Evolutionary conservation across 208 protist genomes (phyloP).

Genomic region (Novymonas esmeraldas): DNA sequence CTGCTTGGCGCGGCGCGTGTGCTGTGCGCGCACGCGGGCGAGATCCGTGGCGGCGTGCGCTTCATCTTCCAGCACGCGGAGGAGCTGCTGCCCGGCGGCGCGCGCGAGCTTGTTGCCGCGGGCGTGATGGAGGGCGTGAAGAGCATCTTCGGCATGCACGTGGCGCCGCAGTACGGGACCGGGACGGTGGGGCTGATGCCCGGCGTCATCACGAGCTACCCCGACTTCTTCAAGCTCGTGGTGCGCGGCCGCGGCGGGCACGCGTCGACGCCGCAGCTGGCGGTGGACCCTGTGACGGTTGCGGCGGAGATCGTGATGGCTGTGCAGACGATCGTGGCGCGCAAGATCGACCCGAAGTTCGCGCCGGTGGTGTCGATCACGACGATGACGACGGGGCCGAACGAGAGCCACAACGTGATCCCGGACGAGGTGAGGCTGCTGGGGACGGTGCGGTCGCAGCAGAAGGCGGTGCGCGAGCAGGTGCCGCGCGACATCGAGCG

Average conservation of each 20-base stretch:
- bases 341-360: conserved; percentile 38
- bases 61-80: conserved; percentile 83
- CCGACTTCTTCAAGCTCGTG: conserved; percentile 55
- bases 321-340: conserved; percentile 66
- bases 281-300: conserved; percentile 64
- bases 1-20: conserved; percentile 72
- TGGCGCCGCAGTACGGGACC: conserved; percentile 28
- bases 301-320: conserved; percentile 55
- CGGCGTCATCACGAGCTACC: conserved; percentile 38
- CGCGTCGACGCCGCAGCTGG: conserved; percentile 60
- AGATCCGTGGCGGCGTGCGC: conserved; percentile 63
- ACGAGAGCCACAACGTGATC: conserved; percentile 72
- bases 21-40: conserved; percentile 46
- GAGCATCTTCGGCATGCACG: conserved; percentile 63
- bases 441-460: conserved; percentile 52
- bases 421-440: conserved; percentile 55
- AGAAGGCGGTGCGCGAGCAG: conserved; percentile 40
- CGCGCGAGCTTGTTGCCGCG: conserved; percentile 46
- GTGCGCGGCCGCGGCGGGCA: conserved; percentile 61
- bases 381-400: conserved; percentile 50
- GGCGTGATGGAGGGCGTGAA: conserved; percentile 61
- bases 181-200: conserved; percentile 35
- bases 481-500: conserved; percentile 48
- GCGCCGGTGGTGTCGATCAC: conserved; percentile 60
- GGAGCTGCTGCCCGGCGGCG: conserved; percentile 64